Conservation (phyloP, 768 basidiomycete genomes). For the Leccinum longicurvipes region DNA sequence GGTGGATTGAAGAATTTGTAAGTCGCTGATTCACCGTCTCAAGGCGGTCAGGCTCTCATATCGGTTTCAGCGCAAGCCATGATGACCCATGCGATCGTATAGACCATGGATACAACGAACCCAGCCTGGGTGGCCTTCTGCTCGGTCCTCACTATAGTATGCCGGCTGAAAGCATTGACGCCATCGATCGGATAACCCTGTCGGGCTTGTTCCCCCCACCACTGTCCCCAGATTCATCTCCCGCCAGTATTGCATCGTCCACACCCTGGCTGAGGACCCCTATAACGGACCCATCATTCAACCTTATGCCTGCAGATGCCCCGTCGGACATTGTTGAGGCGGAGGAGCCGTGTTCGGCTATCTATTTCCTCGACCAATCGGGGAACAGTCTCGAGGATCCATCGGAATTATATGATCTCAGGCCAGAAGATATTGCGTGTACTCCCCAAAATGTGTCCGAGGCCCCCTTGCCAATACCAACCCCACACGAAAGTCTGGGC, state of each 20-base stretch:
- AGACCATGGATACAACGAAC: background rate
- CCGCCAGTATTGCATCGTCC: conserved; percentile 22
- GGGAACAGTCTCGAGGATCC: conserved; percentile 15
- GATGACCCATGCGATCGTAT: background rate
- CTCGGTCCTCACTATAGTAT: background rate
- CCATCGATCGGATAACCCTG: background rate
- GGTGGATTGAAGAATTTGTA: conserved; percentile 18
- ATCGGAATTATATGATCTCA: conserved; percentile 1
- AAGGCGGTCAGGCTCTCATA: conserved; percentile 8
- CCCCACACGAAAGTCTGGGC: background rate
- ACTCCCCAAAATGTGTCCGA: background rate
- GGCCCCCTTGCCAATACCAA: background rate
- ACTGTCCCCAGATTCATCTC: conserved; percentile 27
- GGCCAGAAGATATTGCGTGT: conserved; percentile 24
- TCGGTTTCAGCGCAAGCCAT: conserved; percentile 1
- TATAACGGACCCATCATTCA: background rate
- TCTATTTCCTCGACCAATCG: conserved; percentile 13
- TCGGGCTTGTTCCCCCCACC: conserved; percentile 7
- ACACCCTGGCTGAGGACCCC: conserved; percentile 21
- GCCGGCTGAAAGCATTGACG: background rate
- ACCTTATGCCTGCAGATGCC: background rate
- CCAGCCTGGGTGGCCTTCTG: conserved; percentile 10
- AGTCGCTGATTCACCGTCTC: conserved; percentile 8
- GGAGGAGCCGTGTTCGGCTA: background rate
- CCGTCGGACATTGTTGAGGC: conserved; percentile 1